Percentiles rank a stretch among this genome's conserved stretches.
phyloP scores from a whole-genome alignment of 257 asterid genomes.

The Nicotiana tomentosiformis region DNA sequence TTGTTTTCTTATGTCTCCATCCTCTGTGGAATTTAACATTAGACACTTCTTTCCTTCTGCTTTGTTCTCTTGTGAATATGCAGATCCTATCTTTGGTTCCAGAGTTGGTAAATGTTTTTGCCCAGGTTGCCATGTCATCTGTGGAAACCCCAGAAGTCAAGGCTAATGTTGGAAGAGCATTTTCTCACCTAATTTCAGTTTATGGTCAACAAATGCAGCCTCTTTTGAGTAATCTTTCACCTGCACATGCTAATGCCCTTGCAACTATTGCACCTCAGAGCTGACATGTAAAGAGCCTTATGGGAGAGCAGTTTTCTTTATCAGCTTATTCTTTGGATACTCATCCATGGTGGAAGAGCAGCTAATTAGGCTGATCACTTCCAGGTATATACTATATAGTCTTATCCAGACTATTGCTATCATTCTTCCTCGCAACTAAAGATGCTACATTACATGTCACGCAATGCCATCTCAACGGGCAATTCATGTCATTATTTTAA shows the following conservation, averaged over 20 bases:
- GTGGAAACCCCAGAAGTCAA: conserved; percentile 83
- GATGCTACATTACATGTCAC: background rate
- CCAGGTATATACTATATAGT: background rate
- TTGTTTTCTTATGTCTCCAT: background rate
- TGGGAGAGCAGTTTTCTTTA: background rate
- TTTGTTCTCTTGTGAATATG: conserved; percentile 12
- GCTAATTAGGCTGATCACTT: conserved; percentile 8
- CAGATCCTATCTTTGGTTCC: conserved; percentile 81
- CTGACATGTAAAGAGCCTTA: conserved; percentile 29
- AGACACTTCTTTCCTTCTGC: background rate
- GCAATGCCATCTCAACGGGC: background rate
- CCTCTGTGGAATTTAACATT: background rate
- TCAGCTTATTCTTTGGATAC: background rate
- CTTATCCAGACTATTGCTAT: background rate
- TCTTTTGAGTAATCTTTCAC: conserved; percentile 74
- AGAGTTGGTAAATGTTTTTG: conserved; percentile 79
- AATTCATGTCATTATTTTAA: background rate
- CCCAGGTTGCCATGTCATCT: conserved; percentile 78
- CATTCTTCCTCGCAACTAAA: background rate
- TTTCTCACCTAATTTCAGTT: conserved; percentile 75
- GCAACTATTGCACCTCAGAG: conserved; percentile 80
- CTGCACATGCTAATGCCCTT: conserved; percentile 80
- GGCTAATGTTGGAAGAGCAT: conserved; percentile 79
- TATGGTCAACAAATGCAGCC: conserved; percentile 95
- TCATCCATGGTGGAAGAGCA: conserved; percentile 12